Evolutionary conservation across 352 stramenopile genomes (phyloP).

Genomic region (Phytophthora sojae): DNA sequence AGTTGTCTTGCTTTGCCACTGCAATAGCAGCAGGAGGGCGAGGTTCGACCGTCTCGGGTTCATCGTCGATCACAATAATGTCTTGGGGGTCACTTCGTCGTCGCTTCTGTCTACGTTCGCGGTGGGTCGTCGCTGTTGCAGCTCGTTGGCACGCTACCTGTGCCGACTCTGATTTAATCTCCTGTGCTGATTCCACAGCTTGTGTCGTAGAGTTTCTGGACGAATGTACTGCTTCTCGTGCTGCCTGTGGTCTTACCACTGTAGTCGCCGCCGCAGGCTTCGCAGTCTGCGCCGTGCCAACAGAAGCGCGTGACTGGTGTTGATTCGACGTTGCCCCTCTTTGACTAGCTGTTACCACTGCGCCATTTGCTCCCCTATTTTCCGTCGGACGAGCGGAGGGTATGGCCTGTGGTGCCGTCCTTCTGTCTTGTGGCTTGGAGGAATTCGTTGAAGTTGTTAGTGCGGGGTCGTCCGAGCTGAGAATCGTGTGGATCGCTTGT

Average conservation of each 20-base stretch:
- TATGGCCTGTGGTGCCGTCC: background rate
- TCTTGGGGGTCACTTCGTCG: constrained; percentile 4
- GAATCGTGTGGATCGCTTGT: constrained; percentile 34
- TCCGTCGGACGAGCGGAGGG: background rate
- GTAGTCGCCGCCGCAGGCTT: background rate
- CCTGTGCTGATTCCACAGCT: background rate
- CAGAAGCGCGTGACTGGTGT: background rate
- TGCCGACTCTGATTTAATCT: background rate
- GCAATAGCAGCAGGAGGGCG: background rate
- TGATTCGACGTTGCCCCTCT: background rate
- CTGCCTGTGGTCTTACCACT: background rate
- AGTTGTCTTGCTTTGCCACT: background rate
- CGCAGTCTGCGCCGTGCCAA: background rate
- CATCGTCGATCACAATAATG: constrained; percentile 19
- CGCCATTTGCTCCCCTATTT: background rate
- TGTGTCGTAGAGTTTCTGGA: background rate
- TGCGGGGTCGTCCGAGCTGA: background rate
- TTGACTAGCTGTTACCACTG: background rate
- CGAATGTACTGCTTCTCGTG: background rate
- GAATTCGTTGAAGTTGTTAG: constrained; percentile 11
- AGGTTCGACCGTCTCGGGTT: background rate
- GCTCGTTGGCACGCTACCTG: background rate
- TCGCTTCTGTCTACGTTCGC: background rate
- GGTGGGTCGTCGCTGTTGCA: background rate
- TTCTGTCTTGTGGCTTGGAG: background rate